A percentile compares a stretch with the other conserved stretches of the same genome.
These are phyloP conservation scores for Isoetes taiwanensis DNA, from an alignment of 75 land plant species.

Conservation along the genomic window DNA sequence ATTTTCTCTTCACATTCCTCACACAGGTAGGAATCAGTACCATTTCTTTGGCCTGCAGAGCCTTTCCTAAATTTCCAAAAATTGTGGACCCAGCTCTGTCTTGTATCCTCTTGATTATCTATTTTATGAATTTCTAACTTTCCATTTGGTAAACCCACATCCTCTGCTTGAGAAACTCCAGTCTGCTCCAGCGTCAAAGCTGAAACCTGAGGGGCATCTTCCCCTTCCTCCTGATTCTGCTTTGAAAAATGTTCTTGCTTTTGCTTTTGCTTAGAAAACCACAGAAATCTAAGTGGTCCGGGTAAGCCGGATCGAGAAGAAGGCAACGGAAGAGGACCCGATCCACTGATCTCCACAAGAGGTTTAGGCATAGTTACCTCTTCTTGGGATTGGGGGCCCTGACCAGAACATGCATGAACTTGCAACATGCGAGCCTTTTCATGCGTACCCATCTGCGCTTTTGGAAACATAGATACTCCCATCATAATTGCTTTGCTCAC, in stretches of 20 bases:
- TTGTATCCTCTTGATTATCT: background rate
- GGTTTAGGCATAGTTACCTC: too few relatives aligned
- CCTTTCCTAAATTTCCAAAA: slow-evolving; percentile 40
- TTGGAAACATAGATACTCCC: too few relatives aligned
- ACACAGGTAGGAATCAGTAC: background rate
- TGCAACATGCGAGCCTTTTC: too few relatives aligned
- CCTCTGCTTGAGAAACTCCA: background rate
- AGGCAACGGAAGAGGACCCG: slow-evolving; percentile 4
- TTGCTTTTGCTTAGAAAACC: background rate
- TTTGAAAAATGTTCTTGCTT: background rate
- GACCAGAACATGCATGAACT: too few relatives aligned
- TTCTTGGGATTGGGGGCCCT: too few relatives aligned
- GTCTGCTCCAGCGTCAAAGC: background rate
- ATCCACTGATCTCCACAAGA: too few relatives aligned
- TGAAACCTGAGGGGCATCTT: background rate
- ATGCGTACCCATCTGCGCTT: too few relatives aligned
- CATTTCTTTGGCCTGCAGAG: background rate
- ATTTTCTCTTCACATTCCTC: slow-evolving; percentile 1
- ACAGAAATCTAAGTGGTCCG: slow-evolving; percentile 8
- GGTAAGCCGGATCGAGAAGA: slow-evolving; percentile 7
- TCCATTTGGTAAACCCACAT: background rate
- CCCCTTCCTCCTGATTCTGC: background rate
- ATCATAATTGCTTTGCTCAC: too few relatives aligned
- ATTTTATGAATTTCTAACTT: background rate
- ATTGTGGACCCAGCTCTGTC: slow-evolving; percentile 38